Conservation (phyloP, 164 flowering plant species). For the Vitis amurensis region DNA sequence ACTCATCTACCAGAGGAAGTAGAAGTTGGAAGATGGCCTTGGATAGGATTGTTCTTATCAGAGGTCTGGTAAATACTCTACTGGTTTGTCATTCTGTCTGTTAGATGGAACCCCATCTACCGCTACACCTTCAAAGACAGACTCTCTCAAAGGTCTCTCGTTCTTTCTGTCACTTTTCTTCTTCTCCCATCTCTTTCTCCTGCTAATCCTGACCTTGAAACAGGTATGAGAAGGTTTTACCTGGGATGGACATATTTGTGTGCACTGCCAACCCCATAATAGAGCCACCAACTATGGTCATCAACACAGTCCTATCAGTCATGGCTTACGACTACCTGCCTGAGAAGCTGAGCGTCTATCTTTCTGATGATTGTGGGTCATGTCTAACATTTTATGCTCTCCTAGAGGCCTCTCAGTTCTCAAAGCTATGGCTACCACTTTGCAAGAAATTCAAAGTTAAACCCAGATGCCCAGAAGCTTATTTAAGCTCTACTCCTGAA, state of each 20-base stretch:
- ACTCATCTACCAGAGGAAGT: conserved; percentile 17
- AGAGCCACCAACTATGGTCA: conserved; percentile 43
- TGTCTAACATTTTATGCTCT: conserved; percentile 44
- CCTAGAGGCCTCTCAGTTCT: conserved; percentile 41
- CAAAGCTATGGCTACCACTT: conserved; percentile 47
- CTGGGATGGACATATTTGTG: conserved; percentile 39
- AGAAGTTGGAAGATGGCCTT: conserved; percentile 23
- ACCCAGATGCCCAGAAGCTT: conserved; percentile 41
- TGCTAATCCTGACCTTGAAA: too few species aligned
- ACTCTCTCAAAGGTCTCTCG: conserved; percentile 21
- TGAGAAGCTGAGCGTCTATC: conserved; percentile 38
- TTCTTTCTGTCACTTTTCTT: not conserved
- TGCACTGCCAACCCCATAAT: conserved; percentile 49
- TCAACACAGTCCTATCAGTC: conserved; percentile 41
- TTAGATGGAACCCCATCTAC: conserved; percentile 32
- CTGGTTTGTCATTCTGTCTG: conserved; percentile 30
- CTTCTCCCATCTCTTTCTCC: too few species aligned
- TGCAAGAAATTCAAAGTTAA: conserved; percentile 37
- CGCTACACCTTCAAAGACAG: conserved; percentile 39
- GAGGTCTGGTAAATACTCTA: conserved; percentile 47
- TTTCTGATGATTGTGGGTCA: conserved; percentile 50
- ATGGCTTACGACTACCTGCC: conserved; percentile 49
- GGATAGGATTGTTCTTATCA: conserved; percentile 33
- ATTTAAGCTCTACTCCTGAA: conserved; percentile 13
- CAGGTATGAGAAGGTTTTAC: conserved; percentile 24